Evolutionary conservation across 345 rosid genomes (phyloP), one percentile per base, ranked within the genome.

Genomic region (Diplotaxis tenuifolia): DNA sequence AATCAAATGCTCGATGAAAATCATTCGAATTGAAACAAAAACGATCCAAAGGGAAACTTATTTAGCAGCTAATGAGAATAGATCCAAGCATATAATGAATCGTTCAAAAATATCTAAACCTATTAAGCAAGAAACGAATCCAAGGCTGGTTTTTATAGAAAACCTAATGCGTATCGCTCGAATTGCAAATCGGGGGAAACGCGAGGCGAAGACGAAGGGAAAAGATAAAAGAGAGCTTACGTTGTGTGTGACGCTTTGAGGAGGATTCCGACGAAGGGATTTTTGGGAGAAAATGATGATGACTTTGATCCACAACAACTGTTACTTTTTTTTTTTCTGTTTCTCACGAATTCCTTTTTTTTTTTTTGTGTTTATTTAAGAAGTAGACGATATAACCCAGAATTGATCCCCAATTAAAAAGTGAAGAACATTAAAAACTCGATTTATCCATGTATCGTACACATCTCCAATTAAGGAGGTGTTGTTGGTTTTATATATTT

Each of bases 61-160:
- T 19, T 71, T 12, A 40, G 45, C 8, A 18, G 59, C 67, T 27
- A 59, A 59, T 18, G 29, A 59, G n/a, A 58, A 61, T n/a, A 50
- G 36, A 58, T 65, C 67, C 2, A 28, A 57, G 3, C 47, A 63
- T 10, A 34, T 19, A 3, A 8, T n/a, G 25, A 38, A 63, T 16
- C 3, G 10, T 27, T 45, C 31, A 42, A 40, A 31, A 31, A 47
- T 20, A 31, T 42, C 42, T 20, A 58, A 22, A 23, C 47, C 0
- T 59, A 23, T 23, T 3, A 23, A 58, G 36, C 20, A 27, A 59
- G 0, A 52, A n/a, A 22, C 8, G 53, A 62, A 72, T 23, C 75
- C 19, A 47, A 18, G 58, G 1, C 15, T 14, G 14, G 7, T 40
- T 15, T 40, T 40, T 40, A 40, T 1, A 12, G 47, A 40, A 54